Base-by-base conservation (phyloP, 164 flowering plant genomes). In the Nymphaea thermarum region DNA sequence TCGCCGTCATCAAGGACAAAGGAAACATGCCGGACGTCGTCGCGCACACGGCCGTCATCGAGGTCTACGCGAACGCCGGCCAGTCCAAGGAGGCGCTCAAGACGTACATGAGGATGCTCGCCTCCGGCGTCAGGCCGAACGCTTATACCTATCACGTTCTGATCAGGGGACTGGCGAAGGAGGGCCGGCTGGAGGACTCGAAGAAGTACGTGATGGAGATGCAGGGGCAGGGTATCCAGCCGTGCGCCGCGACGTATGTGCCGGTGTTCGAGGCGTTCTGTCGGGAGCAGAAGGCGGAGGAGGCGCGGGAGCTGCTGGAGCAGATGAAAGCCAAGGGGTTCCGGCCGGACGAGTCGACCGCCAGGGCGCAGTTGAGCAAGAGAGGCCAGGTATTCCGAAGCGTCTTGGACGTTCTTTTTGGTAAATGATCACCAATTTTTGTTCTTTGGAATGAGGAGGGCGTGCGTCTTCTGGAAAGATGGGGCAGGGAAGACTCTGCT, bases 21-120 rank as follows among this genome's bases (percentile, higher is more conserved):
- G 91, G 94, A 4, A 70, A 74, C 47, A 91, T 93, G 89, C 98
- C 97, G 1, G 97, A 89, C 43, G 90, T 91, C 15, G 87, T 93
- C 65, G 86, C 84, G 14, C 93, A 91, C 74, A 93, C 97, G 0
- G 91, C 95, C 0, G 93, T 93, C 4, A 77, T 93, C 14, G 93
- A 91, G 75, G 94, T 90, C 36, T 93, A 91, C 17, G 81, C 82
- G 42, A 80, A 82, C 64, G 97, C 96, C 3, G 90, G 90, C 17
- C 79, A 85, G 72, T 44, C 72, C 62, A 89, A 85, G 71, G 91
- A 93, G 61, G 96, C 90, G 15, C 78, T 80, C 42, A 85, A 75
- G 53, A 10, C 12, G 6, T 89, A 74, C 69, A 10, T 80, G 78
- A 71, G 90, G 16, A 91, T 91, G 98, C 74, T 93, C 74, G 80